These are phyloP conservation scores for Vitis vinifera DNA, from an alignment of 164 flowering plant genomes.

Conservation along the genomic window DNA sequence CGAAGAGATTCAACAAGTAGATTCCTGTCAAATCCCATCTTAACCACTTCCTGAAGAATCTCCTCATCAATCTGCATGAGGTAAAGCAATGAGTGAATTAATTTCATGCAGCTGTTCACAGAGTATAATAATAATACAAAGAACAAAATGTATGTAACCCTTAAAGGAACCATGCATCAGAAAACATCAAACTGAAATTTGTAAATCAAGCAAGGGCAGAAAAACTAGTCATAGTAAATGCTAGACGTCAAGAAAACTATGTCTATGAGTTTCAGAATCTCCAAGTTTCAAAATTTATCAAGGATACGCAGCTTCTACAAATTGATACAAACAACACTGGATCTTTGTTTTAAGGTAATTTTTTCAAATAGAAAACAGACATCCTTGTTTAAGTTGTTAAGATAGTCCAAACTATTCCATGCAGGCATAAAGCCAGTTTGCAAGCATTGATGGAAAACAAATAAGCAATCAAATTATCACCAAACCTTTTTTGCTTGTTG, in stretches of 20 bases:
- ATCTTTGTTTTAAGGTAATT: too few species aligned
- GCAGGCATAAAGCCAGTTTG: too few species aligned
- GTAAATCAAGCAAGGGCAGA: neutral
- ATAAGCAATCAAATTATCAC: neutral
- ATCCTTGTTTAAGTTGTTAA: too few species aligned
- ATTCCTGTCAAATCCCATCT: constrained; percentile 82
- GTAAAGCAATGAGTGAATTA: neutral
- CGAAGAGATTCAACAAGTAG: constrained; percentile 76
- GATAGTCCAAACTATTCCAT: too few species aligned
- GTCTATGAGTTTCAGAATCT: too few species aligned
- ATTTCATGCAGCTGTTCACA: neutral
- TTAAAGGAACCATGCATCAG: neutral
- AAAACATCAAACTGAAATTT: neutral
- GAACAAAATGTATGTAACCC: neutral
- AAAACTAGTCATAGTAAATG: neutral
- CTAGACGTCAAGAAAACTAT: too few species aligned
- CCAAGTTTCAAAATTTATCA: too few species aligned
- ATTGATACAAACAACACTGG: too few species aligned
- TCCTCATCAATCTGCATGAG: constrained; percentile 84
- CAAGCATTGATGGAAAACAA: neutral
- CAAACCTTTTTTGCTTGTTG: constrained; percentile 77
- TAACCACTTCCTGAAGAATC: constrained; percentile 82
- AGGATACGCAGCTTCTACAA: too few species aligned
- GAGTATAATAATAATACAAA: neutral
- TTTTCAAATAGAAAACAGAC: too few species aligned